phyloP scores from a whole-genome alignment of 306 rosid species.

The Argentina anserina region DNA sequence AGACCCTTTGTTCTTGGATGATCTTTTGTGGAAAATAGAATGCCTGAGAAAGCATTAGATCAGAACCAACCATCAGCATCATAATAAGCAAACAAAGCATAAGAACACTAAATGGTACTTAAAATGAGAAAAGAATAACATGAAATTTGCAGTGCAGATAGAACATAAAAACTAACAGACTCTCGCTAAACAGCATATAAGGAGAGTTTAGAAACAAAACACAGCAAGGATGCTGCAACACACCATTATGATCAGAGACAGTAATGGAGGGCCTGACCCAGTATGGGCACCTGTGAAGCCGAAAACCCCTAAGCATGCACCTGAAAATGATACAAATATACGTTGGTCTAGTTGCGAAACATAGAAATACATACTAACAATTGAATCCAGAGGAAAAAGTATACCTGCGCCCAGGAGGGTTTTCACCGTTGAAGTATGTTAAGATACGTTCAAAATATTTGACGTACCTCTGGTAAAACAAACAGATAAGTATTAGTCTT shows the following conservation, averaged over 20 bases:
- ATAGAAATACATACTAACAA: background rate
- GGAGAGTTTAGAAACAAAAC: slow-evolving; percentile 1
- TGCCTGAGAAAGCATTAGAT: slow-evolving; percentile 50
- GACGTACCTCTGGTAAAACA: slow-evolving; percentile 67
- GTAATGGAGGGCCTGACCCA: slow-evolving; percentile 97
- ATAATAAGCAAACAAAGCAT: background rate
- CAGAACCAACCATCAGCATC: slow-evolving; percentile 10
- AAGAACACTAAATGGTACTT: background rate
- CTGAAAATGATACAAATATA: slow-evolving; percentile 34
- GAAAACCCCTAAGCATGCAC: slow-evolving; percentile 97
- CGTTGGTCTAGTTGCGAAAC: slow-evolving; percentile 21
- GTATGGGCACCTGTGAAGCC: slow-evolving; percentile 96
- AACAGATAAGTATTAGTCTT: background rate
- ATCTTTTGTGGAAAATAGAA: slow-evolving; percentile 84
- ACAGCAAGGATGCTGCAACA: slow-evolving; percentile 29
- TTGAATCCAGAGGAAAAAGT: slow-evolving; percentile 14
- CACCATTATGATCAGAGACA: slow-evolving; percentile 86
- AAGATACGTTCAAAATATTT: slow-evolving; percentile 84
- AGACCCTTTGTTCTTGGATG: slow-evolving; percentile 95
- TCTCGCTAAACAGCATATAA: slow-evolving; percentile 5
- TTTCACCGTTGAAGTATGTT: slow-evolving; percentile 89
- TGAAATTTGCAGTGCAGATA: background rate
- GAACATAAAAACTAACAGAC: background rate
- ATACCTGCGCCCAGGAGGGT: slow-evolving; percentile 91
- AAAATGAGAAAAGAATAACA: background rate